A percentile compares a stretch with the other conserved stretches of the same genome.
Conservation (phyloP, 192 early-diverging fungal genomes). For the Obelidium mucronatum region DNA sequence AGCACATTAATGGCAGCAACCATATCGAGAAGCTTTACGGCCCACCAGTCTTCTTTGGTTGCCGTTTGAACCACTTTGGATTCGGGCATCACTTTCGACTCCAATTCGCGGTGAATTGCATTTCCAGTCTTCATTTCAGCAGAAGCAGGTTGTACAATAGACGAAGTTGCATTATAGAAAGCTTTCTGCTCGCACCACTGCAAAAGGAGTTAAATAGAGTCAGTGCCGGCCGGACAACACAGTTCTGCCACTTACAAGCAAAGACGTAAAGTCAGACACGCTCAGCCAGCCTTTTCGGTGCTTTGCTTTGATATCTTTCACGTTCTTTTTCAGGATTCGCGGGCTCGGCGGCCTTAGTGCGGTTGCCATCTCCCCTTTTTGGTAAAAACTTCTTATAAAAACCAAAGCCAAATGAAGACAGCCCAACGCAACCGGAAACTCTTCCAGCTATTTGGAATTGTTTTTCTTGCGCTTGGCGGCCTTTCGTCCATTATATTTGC, state of each 20-base stretch:
- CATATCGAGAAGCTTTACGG: not conserved
- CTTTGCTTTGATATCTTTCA: too few relatives aligned
- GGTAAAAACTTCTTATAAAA: too few relatives aligned
- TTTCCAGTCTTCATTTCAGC: conserved; percentile 2
- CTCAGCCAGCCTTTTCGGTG: not conserved
- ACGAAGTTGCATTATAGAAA: not conserved
- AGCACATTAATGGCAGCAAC: conserved; percentile 16
- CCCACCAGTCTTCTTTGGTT: conserved; percentile 8
- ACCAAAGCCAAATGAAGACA: too few relatives aligned
- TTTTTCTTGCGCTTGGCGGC: too few relatives aligned
- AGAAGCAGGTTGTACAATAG: not conserved
- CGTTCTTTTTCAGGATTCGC: not conserved
- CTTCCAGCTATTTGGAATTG: too few relatives aligned
- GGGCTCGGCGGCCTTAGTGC: too few relatives aligned
- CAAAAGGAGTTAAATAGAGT: not conserved
- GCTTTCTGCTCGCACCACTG: conserved; percentile 21
- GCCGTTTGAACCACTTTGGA: not conserved
- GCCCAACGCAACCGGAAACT: too few relatives aligned
- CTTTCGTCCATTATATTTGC: too few relatives aligned
- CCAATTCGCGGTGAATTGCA: conserved; percentile 4
- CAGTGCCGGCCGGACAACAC: not conserved
- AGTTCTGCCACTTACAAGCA: too few relatives aligned
- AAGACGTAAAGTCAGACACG: conserved; percentile 15
- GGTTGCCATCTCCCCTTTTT: too few relatives aligned
- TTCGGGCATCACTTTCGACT: conserved; percentile 7